phyloP scores from a whole-genome alignment of 192 early-diverging fungal species.

The Backusella liffmaniae region DNA sequence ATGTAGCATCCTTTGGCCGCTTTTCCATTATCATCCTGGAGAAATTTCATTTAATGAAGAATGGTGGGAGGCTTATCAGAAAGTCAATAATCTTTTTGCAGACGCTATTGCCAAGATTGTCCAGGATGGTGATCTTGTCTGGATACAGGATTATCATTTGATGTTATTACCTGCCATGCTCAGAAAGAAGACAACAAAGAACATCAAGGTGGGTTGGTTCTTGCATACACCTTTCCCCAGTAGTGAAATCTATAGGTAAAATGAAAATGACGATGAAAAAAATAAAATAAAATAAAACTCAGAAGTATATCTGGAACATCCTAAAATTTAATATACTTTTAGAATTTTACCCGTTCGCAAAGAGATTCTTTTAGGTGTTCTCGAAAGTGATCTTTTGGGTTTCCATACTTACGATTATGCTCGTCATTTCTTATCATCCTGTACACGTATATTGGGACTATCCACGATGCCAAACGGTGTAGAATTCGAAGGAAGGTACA shows the following conservation, averaged over 20 bases:
- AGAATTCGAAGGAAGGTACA: slow-evolving; percentile 88
- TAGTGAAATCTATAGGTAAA: slow-evolving; percentile 91
- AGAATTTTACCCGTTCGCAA: slow-evolving; percentile 91
- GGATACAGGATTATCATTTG: slow-evolving; percentile 97
- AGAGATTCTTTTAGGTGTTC: slow-evolving; percentile 90
- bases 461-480: slow-evolving; percentile 92
- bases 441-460: slow-evolving; percentile 94
- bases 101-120: slow-evolving; percentile 82
- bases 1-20: slow-evolving; percentile 92
- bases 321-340: neutral
- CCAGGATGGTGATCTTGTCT: slow-evolving; percentile 86
- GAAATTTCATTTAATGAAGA: slow-evolving; percentile 96
- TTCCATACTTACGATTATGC: slow-evolving; percentile 99
- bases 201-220: slow-evolving; percentile 98
- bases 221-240: slow-evolving; percentile 97
- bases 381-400: slow-evolving; percentile 91
- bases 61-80: slow-evolving; percentile 94
- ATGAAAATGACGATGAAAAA: slow-evolving; percentile 13
- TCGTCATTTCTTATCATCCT: slow-evolving; percentile 95
- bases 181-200: slow-evolving; percentile 63
- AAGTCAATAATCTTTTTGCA: slow-evolving; percentile 94
- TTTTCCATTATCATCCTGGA: slow-evolving; percentile 99
- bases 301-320: neutral
- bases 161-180: slow-evolving; percentile 93
- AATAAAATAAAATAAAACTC: neutral